phyloP scores from a whole-genome alignment of 1,284 basidiomycete genomes.

The Xerocomus amazonicus region DNA sequence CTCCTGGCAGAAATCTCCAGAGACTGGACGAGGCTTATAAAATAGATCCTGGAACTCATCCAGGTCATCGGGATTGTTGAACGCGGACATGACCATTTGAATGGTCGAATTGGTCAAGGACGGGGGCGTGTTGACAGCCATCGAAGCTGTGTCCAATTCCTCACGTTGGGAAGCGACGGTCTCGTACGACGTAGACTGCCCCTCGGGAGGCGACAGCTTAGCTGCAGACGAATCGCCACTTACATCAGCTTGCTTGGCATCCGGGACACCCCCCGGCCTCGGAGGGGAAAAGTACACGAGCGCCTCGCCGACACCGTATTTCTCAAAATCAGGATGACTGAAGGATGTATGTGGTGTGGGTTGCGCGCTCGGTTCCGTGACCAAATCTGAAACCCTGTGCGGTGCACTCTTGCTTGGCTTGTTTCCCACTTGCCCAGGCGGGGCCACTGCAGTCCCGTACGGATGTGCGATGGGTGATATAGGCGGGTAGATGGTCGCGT shows the following conservation, averaged over 20 bases:
- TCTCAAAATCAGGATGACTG: slow-evolving; percentile 36
- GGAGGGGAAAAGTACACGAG: slow-evolving; percentile 39
- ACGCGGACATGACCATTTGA: slow-evolving; percentile 37
- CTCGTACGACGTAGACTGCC: background rate
- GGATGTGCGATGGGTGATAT: slow-evolving; percentile 25
- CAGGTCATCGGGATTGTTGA: slow-evolving; percentile 59
- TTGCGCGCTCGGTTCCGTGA: background rate
- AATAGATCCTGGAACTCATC: slow-evolving; percentile 70
- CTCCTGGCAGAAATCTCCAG: slow-evolving; percentile 1
- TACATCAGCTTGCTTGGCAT: background rate
- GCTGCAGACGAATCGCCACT: background rate
- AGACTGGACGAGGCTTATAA: slow-evolving; percentile 43
- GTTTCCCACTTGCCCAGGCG: background rate
- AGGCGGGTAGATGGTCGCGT: slow-evolving; percentile 29
- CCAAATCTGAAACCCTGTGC: background rate
- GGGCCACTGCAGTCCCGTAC: slow-evolving; percentile 14
- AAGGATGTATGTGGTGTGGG: slow-evolving; percentile 29
- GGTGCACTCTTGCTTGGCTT: background rate
- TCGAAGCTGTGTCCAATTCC: slow-evolving; percentile 4
- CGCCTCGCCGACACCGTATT: slow-evolving; percentile 44
- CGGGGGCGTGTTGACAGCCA: slow-evolving; percentile 34
- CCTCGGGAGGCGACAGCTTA: background rate
- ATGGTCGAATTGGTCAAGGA: slow-evolving; percentile 40
- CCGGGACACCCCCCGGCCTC: background rate
- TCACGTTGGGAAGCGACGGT: slow-evolving; percentile 3